Conservation (phyloP, 371 early-diverging fungal genomes). For the Mucor saturninus region DNA sequence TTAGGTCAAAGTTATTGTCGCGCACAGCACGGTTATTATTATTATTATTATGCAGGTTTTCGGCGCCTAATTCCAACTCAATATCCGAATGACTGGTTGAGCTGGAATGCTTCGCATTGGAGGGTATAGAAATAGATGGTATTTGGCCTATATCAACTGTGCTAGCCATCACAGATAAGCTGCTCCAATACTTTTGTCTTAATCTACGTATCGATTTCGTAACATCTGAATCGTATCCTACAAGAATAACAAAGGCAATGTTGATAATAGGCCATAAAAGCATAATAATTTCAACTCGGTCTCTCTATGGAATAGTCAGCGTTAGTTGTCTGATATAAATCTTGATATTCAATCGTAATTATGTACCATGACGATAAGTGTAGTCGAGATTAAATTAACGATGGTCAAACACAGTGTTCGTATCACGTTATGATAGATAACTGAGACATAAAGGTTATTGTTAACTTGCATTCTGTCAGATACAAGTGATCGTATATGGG, state of each 20-base stretch:
- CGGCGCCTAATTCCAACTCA: neutral
- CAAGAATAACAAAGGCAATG: slow-evolving; percentile 34
- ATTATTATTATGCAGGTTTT: slow-evolving; percentile 1
- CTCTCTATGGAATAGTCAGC: slow-evolving; percentile 8
- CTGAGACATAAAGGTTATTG: slow-evolving; percentile 35
- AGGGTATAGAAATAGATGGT: slow-evolving; percentile 1
- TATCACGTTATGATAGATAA: slow-evolving; percentile 40
- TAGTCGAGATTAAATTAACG: slow-evolving; percentile 39
- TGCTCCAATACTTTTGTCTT: slow-evolving; percentile 21
- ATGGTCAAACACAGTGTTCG: slow-evolving; percentile 40
- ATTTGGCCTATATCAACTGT: slow-evolving; percentile 15
- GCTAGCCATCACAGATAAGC: slow-evolving; percentile 14
- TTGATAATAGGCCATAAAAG: slow-evolving; percentile 49
- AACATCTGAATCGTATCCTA: slow-evolving; percentile 53
- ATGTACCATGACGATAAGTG: slow-evolving; percentile 41
- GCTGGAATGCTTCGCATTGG: neutral
- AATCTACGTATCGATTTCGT: slow-evolving; percentile 33
- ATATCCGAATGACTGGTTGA: slow-evolving; percentile 5
- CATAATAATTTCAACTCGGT: slow-evolving; percentile 26
- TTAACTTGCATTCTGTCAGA: slow-evolving; percentile 29
- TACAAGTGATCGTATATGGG: slow-evolving; percentile 36
- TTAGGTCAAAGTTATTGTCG: slow-evolving; percentile 1
- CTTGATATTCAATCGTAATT: neutral
- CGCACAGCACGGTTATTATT: neutral
- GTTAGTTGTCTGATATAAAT: too few relatives aligned